These are phyloP conservation scores for Maudiozyma pseudohumilis DNA, from an alignment of 805 yeast species.

Conservation along the genomic window DNA sequence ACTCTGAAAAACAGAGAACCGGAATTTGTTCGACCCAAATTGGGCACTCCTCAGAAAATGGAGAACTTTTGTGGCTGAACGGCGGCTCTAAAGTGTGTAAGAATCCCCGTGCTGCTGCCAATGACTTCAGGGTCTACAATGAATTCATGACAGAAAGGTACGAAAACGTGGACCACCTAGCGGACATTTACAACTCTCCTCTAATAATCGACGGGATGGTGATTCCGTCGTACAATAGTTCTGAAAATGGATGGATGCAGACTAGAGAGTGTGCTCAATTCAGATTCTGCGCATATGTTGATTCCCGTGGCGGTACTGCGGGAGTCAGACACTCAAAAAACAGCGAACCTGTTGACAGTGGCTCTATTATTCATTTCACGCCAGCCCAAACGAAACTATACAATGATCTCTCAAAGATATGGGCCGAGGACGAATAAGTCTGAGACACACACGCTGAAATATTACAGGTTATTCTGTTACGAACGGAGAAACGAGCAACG, in stretches of 20 bases:
- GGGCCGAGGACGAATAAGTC: constrained; percentile 1
- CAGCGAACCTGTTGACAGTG: background rate
- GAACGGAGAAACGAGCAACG: too few relatives aligned
- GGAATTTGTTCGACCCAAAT: constrained; percentile 20
- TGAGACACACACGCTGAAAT: too few relatives aligned
- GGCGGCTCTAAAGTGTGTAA: constrained; percentile 41
- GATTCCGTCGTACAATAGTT: constrained; percentile 7
- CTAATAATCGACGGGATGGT: constrained; percentile 12
- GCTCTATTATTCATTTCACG: background rate
- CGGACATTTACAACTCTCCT: constrained; percentile 10
- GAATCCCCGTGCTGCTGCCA: constrained; percentile 24
- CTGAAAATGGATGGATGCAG: constrained; percentile 13
- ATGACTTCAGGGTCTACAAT: constrained; percentile 21
- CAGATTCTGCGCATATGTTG: constrained; percentile 13
- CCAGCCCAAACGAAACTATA: constrained; percentile 1
- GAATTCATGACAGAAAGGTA: constrained; percentile 14
- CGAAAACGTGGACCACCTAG: constrained; percentile 5
- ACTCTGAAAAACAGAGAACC: constrained; percentile 6
- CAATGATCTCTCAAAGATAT: constrained; percentile 3
- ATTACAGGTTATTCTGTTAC: too few relatives aligned
- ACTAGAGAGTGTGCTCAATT: constrained; percentile 15
- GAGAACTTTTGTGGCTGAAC: constrained; percentile 8
- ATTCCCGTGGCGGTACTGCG: too few relatives aligned
- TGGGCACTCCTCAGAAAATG: constrained; percentile 13
- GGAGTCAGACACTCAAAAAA: too few relatives aligned